Percentiles rank a stretch among this genome's conserved stretches.
Conservation (phyloP, 2,329 filamentous ascomycete species). For the Knoxdaviesia capensis region DNA sequence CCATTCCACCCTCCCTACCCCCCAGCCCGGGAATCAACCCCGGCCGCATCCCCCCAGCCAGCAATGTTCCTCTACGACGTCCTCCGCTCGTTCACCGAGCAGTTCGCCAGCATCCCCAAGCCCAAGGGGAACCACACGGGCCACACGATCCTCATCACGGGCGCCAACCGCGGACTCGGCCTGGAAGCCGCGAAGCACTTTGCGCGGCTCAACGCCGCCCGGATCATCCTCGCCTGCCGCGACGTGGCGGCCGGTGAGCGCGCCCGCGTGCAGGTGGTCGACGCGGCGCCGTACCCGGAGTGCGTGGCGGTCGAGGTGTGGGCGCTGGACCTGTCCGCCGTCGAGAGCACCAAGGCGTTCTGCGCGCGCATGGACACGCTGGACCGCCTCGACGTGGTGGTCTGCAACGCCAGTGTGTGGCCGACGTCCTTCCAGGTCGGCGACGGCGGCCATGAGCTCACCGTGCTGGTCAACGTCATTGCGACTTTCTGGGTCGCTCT, state of each 20-base stretch:
- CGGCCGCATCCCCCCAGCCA: too few relatives aligned
- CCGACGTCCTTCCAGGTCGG: constrained; percentile 11
- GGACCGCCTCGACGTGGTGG: constrained; percentile 20
- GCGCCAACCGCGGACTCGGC: constrained; percentile 17
- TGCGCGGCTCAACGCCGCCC: constrained; percentile 11
- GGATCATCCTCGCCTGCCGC: constrained; percentile 18
- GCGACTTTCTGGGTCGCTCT: constrained; percentile 27
- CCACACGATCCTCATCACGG: constrained; percentile 17
- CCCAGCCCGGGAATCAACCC: too few relatives aligned
- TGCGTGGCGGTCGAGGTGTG: constrained; percentile 22
- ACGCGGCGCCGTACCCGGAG: constrained; percentile 7
- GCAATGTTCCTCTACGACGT: too few relatives aligned
- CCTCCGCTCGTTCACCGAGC: too few relatives aligned
- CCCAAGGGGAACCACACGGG: constrained; percentile 10
- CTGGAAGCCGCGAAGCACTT: constrained; percentile 17
- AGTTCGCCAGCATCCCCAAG: constrained; percentile 5
- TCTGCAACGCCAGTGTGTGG: constrained; percentile 21
- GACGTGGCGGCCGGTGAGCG: constrained; percentile 8
- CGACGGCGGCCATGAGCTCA: constrained; percentile 23
- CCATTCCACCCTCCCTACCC: too few relatives aligned
- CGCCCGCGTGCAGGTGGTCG: constrained; percentile 16
- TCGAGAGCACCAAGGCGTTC: constrained; percentile 21
- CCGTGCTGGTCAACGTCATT: constrained; percentile 31
- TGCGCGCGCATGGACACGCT: constrained; percentile 14
- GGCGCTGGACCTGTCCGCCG: constrained; percentile 17